Percentiles rank a stretch among this genome's conserved stretches.
phyloP scores from a whole-genome alignment of 257 asterid species.

The Nicotiana sylvestris region DNA sequence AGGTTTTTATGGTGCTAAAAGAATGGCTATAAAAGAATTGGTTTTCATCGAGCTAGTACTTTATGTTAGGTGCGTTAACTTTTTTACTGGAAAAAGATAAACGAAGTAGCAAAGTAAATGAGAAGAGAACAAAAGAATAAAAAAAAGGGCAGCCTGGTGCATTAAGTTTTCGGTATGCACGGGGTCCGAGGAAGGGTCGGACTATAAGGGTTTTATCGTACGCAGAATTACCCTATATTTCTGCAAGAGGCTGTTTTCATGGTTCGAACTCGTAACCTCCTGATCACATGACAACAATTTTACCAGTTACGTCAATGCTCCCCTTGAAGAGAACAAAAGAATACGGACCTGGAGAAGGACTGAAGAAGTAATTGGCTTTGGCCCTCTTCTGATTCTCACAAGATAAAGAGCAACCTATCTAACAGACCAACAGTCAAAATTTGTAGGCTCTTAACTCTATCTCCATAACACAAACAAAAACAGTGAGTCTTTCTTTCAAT shows the following conservation, averaged over 20 bases:
- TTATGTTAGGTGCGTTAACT: not conserved
- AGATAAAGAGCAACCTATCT: not conserved
- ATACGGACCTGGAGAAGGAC: not conserved
- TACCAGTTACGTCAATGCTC: too few relatives aligned
- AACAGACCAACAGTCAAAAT: constrained; percentile 18
- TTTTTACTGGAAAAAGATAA: not conserved
- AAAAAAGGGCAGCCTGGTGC: too few relatives aligned
- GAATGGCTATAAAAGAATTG: not conserved
- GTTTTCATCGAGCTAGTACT: not conserved
- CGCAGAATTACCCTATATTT: too few relatives aligned
- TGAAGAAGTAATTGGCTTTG: not conserved
- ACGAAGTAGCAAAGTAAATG: not conserved
- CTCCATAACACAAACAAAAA: not conserved
- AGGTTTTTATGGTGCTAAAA: too few relatives aligned
- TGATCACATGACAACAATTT: too few relatives aligned
- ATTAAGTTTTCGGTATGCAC: too few relatives aligned
- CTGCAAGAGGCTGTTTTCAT: too few relatives aligned
- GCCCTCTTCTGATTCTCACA: not conserved
- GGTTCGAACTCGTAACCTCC: too few relatives aligned
- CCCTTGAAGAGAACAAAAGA: not conserved
- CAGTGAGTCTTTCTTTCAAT: not conserved
- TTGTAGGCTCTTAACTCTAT: not conserved
- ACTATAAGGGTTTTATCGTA: too few relatives aligned
- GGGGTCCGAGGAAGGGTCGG: too few relatives aligned
- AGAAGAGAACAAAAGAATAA: not conserved